These are phyloP conservation scores for Ajuga chamaepitys DNA, from an alignment of 257 asterid species.

Conservation along the genomic window DNA sequence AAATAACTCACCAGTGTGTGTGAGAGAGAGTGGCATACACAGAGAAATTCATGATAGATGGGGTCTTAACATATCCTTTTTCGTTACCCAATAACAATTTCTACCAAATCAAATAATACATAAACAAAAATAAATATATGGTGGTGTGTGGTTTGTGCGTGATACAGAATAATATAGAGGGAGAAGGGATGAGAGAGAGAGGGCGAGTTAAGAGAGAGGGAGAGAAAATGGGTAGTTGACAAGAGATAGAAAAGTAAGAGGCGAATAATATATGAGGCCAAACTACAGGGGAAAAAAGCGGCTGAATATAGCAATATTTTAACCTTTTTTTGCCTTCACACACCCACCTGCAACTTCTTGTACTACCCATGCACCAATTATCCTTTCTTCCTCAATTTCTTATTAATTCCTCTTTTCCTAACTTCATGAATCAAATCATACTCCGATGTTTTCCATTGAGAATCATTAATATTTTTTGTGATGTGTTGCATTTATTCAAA, in stretches of 20 bases:
- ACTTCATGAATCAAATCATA: background rate
- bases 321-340: slow-evolving; percentile 9
- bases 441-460: background rate
- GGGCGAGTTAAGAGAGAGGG: slow-evolving; percentile 19
- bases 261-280: slow-evolving; percentile 28
- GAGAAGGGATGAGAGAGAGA: slow-evolving; percentile 9
- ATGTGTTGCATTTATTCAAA: too few species aligned
- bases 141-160: background rate
- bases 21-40: background rate
- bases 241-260: slow-evolving; percentile 20
- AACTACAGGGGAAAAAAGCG: slow-evolving; percentile 21
- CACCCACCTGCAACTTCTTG: background rate
- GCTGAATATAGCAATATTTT: slow-evolving; percentile 23
- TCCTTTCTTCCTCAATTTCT: background rate
- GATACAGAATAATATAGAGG: background rate
- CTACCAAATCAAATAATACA: background rate
- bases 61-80: slow-evolving; percentile 24
- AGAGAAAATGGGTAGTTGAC: slow-evolving; percentile 31
- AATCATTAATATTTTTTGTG: too few species aligned
- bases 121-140: slow-evolving; percentile 3
- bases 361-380: slow-evolving; percentile 8
- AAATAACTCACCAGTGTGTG: slow-evolving; percentile 4
- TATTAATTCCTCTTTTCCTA: background rate
- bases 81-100: slow-evolving; percentile 18
- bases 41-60: slow-evolving; percentile 31